These are phyloP conservation scores for Hypoxylon sp. DNA, from an alignment of 2,329 filamentous ascomycete species.

Conservation along the genomic window DNA sequence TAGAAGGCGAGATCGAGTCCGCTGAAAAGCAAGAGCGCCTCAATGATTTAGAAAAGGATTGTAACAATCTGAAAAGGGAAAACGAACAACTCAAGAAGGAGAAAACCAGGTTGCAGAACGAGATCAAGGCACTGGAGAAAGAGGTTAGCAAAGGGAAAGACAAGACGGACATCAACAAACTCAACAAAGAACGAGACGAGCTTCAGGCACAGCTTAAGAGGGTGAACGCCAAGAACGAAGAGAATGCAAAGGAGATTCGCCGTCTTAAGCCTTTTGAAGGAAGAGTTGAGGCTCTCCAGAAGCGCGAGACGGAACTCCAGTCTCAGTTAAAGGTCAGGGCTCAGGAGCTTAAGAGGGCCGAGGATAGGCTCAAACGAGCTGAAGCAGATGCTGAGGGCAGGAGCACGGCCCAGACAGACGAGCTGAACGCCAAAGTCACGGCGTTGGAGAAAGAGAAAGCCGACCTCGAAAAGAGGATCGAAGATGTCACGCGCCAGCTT, in stretches of 20 bases:
- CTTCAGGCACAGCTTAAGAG: conserved; percentile 8
- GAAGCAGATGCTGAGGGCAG: neutral
- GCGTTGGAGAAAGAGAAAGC: conserved; percentile 14
- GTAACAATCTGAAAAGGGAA: neutral
- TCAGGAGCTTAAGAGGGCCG: conserved; percentile 6
- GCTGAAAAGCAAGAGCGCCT: neutral
- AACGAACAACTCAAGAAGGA: neutral
- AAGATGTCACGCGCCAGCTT: conserved; percentile 3
- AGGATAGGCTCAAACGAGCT: neutral
- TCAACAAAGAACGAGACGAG: conserved; percentile 30
- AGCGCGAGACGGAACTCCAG: conserved; percentile 27
- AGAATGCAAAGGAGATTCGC: conserved; percentile 16
- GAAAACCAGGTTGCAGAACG: neutral
- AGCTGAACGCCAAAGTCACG: neutral
- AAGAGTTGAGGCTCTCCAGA: conserved; percentile 6
- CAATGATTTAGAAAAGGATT: conserved; percentile 1
- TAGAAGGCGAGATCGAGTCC: neutral
- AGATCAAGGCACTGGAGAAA: neutral
- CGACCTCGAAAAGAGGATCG: conserved; percentile 12
- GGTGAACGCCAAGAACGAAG: conserved; percentile 9
- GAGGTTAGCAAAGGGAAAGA: neutral
- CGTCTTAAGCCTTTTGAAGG: conserved; percentile 7
- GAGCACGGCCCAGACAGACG: neutral
- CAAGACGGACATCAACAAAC: conserved; percentile 2
- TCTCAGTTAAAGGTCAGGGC: conserved; percentile 15